phyloP scores from a whole-genome alignment of 176 grass and related monocot species.

The Paspalum notatum region DNA sequence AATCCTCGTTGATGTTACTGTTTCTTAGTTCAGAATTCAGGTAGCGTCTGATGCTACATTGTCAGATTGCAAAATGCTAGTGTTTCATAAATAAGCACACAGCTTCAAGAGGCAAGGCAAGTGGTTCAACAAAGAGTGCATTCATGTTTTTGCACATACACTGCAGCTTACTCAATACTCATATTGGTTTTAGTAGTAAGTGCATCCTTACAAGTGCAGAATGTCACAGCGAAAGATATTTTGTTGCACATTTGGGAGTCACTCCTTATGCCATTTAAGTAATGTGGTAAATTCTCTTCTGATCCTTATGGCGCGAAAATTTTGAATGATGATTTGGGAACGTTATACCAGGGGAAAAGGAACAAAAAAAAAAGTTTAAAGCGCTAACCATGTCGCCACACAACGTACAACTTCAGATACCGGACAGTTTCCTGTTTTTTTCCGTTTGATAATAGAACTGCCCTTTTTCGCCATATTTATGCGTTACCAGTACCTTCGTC shows the following conservation, averaged over 20 bases:
- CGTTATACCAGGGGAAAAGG: not conserved
- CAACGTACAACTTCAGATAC: not conserved
- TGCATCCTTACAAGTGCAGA: not conserved
- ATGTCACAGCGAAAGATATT: not conserved
- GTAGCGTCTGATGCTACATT: not conserved
- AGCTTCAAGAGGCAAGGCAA: constrained; percentile 13
- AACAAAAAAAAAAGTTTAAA: not conserved
- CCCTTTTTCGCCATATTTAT: not conserved
- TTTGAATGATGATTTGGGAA: not conserved
- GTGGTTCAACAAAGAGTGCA: constrained; percentile 22
- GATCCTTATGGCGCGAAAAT: not conserved
- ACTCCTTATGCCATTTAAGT: not conserved
- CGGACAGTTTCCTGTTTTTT: not conserved
- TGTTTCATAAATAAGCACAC: constrained; percentile 2
- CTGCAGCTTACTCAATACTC: constrained; percentile 8
- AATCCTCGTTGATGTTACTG: not conserved
- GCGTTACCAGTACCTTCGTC: not conserved
- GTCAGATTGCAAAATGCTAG: not conserved
- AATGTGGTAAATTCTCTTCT: constrained; percentile 8
- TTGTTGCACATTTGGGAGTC: constrained; percentile 4
- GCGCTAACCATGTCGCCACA: not conserved
- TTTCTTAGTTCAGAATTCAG: not conserved
- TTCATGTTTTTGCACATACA: constrained; percentile 6
- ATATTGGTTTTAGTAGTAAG: constrained; percentile 1
- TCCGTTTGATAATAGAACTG: constrained; percentile 1